phyloP scores from a whole-genome alignment of 1,284 basidiomycete genomes.

The Naganishia sp. region DNA sequence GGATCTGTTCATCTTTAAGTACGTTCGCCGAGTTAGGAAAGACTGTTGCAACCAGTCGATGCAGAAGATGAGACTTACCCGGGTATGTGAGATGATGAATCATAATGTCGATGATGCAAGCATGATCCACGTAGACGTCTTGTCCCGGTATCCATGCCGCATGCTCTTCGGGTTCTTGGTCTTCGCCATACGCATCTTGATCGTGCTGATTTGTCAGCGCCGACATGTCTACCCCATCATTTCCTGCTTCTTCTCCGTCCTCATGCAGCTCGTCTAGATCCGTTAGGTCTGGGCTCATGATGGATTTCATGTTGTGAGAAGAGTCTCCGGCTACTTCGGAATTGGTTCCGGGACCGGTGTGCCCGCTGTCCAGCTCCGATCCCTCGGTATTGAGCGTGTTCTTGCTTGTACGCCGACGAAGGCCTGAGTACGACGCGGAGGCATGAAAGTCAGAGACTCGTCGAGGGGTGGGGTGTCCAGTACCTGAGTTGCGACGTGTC shows the following conservation, averaged over 20 bases:
- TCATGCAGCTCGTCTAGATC: conserved; percentile 32
- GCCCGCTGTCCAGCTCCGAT: conserved; percentile 51
- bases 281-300: conserved; percentile 29
- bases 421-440: conserved; percentile 8
- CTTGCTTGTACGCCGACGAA: conserved; percentile 41
- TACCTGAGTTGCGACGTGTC: background rate
- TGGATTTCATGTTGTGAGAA: conserved; percentile 3
- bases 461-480: conserved; percentile 1
- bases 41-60: too few species aligned
- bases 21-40: too few species aligned
- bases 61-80: conserved; percentile 60
- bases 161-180: conserved; percentile 48
- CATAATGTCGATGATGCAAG: conserved; percentile 89
- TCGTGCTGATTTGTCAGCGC: conserved; percentile 29
- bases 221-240: conserved; percentile 30
- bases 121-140: conserved; percentile 87
- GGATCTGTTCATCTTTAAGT: conserved; percentile 76
- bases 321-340: conserved; percentile 12
- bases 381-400: conserved; percentile 58
- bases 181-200: conserved; percentile 41
- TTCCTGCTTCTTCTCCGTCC: conserved; percentile 27
- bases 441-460: conserved; percentile 23
- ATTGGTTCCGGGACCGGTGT: conserved; percentile 26
- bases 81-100: conserved; percentile 84
- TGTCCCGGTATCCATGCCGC: conserved; percentile 87